Conservation (phyloP, 345 rosid genomes). For the Carallia pectinifolia region DNA sequence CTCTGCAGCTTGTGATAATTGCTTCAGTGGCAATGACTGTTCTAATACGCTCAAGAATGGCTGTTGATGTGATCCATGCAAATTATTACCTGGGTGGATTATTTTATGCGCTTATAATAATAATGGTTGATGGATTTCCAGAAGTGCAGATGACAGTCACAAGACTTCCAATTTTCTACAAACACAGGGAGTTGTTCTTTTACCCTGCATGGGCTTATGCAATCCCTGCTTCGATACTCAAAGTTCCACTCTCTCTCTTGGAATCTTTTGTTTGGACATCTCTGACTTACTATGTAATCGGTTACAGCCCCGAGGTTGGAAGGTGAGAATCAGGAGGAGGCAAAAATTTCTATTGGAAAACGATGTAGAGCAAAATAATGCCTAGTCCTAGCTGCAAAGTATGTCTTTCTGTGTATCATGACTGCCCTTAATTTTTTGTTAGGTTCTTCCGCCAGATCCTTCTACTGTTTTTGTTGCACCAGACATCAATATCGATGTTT, state of each 20-base stretch:
- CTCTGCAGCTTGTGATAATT: slow-evolving; percentile 44
- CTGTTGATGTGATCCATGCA: slow-evolving; percentile 45
- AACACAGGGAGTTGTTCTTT: slow-evolving; percentile 53
- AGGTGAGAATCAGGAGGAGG: slow-evolving; percentile 39
- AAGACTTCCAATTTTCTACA: slow-evolving; percentile 55
- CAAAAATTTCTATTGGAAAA: not conserved
- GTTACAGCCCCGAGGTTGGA: slow-evolving; percentile 65
- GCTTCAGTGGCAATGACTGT: slow-evolving; percentile 60
- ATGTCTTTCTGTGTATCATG: not conserved
- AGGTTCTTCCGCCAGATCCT: slow-evolving; percentile 73
- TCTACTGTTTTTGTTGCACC: slow-evolving; percentile 55
- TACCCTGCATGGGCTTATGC: slow-evolving; percentile 76
- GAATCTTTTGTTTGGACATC: slow-evolving; percentile 58
- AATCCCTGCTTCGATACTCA: slow-evolving; percentile 49
- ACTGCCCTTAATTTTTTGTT: not conserved
- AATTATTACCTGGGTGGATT: slow-evolving; percentile 51
- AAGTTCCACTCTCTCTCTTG: slow-evolving; percentile 51
- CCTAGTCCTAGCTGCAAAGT: not conserved
- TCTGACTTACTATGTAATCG: slow-evolving; percentile 73
- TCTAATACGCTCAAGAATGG: slow-evolving; percentile 44
- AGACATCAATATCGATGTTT: slow-evolving; percentile 64
- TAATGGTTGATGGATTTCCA: slow-evolving; percentile 48
- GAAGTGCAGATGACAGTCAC: slow-evolving; percentile 48
- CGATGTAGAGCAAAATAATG: not conserved
- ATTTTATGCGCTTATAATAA: slow-evolving; percentile 42